phyloP scores from a whole-genome alignment of 352 stramenopile species.

The Globisporangium lucens region DNA sequence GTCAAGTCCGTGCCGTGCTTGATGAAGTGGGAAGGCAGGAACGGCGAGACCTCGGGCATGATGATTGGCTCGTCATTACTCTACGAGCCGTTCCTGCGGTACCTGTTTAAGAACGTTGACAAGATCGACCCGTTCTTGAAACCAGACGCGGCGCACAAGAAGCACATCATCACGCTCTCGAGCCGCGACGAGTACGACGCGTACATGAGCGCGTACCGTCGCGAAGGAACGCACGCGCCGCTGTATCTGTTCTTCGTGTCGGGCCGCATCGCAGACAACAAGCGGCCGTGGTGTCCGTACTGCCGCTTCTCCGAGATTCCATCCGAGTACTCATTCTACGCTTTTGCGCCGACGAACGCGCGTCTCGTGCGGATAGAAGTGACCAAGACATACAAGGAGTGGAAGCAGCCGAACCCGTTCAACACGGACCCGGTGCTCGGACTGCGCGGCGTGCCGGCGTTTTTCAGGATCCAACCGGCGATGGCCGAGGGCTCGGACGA shows the following conservation, averaged over 20 bases:
- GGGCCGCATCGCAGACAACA: conserved; percentile 57
- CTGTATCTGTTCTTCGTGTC: conserved; percentile 72
- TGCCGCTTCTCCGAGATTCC: conserved; percentile 74
- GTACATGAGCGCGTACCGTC: conserved; percentile 37
- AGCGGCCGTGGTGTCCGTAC: conserved; percentile 79
- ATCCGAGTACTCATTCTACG: conserved; percentile 68
- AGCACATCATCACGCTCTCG: conserved; percentile 51
- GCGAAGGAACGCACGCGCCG: conserved; percentile 30
- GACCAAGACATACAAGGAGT: conserved; percentile 53
- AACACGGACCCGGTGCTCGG: conserved; percentile 48
- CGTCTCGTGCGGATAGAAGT: conserved; percentile 67
- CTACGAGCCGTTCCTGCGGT: conserved; percentile 54
- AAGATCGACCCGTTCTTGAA: conserved; percentile 39
- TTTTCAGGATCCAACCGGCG: conserved; percentile 36
- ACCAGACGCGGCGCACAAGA: conserved; percentile 35
- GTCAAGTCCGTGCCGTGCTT: conserved; percentile 58
- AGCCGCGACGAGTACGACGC: conserved; percentile 38
- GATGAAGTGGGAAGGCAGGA: conserved; percentile 57
- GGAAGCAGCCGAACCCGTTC: conserved; percentile 59
- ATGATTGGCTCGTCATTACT: conserved; percentile 46
- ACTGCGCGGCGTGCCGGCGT: conserved; percentile 49
- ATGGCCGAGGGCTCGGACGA: conserved; percentile 14
- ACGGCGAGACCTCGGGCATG: conserved; percentile 53
- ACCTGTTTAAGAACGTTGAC: conserved; percentile 62
- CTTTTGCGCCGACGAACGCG: conserved; percentile 54